Percentiles rank a stretch among this genome's conserved stretches.
These are phyloP conservation scores for Torulaspora gathmanii DNA, from an alignment of 805 yeast species.

Conservation along the genomic window DNA sequence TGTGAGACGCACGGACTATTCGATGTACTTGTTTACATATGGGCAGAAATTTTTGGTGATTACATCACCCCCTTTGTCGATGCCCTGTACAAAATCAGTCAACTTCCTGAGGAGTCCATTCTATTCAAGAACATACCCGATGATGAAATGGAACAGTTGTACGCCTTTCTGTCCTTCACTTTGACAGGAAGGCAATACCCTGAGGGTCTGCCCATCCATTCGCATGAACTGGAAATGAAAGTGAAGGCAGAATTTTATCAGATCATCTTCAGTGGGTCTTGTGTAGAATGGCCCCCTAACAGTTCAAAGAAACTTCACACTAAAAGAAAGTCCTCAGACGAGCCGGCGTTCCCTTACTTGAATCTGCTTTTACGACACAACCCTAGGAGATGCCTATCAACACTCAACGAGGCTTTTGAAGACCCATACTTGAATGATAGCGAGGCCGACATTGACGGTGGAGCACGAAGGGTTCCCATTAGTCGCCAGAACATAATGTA, in stretches of 20 bases:
- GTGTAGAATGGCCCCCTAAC: conserved; percentile 44
- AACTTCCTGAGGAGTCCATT: conserved; percentile 16
- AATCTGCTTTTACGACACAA: conserved; percentile 50
- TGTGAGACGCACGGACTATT: conserved; percentile 53
- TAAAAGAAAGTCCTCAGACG: conserved; percentile 31
- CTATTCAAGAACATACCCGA: conserved; percentile 15
- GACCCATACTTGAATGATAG: conserved; percentile 69
- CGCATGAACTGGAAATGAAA: conserved; percentile 27
- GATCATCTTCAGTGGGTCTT: conserved; percentile 54
- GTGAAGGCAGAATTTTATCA: conserved; percentile 53
- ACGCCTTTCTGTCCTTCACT: conserved; percentile 60
- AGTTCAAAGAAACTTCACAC: conserved; percentile 36
- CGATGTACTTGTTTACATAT: conserved; percentile 65
- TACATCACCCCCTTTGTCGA: conserved; percentile 66
- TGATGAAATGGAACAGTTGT: conserved; percentile 38
- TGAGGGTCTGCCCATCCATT: conserved; percentile 47
- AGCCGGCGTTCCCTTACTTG: conserved; percentile 69
- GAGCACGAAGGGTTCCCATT: conserved; percentile 28
- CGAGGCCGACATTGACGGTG: conserved; percentile 27
- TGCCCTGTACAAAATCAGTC: conserved; percentile 39
- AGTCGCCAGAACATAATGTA: conserved; percentile 77
- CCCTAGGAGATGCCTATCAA: conserved; percentile 55
- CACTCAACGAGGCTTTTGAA: conserved; percentile 79
- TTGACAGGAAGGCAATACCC: conserved; percentile 82
- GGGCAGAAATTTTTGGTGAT: conserved; percentile 67